Evolutionary conservation across 805 yeast genomes (phyloP).

Genomic region (Kodamaea neixiangensis): DNA sequence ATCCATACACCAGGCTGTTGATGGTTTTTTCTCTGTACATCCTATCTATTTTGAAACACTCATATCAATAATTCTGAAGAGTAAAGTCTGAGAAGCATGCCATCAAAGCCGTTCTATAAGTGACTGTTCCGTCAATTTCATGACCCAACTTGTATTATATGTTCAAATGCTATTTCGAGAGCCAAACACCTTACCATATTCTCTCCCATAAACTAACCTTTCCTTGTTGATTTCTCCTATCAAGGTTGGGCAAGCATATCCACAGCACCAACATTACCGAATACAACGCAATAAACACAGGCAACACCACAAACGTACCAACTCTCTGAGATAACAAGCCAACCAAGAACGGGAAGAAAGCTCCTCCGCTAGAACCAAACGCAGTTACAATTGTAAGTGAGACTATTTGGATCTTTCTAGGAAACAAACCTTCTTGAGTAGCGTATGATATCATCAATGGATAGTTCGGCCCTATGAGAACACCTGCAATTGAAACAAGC

Average conservation of each 20-base stretch:
- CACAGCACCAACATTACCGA: constrained; percentile 19
- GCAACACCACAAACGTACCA: constrained; percentile 26
- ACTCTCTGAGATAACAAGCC: constrained; percentile 24
- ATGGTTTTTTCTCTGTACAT: too few species aligned
- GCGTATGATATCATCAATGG: constrained; percentile 25
- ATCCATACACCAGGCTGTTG: too few species aligned
- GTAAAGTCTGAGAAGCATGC: too few species aligned
- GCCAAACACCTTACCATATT: constrained; percentile 19
- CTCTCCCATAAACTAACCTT: constrained; percentile 19
- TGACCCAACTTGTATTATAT: too few species aligned
- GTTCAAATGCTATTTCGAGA: too few species aligned
- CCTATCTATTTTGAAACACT: too few species aligned
- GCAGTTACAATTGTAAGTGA: constrained; percentile 26
- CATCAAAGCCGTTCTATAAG: too few species aligned
- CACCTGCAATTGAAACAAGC: constrained; percentile 52
- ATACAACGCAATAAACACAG: constrained; percentile 21
- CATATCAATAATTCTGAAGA: too few species aligned
- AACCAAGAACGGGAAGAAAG: constrained; percentile 23
- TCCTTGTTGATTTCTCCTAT: constrained; percentile 13
- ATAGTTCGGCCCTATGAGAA: constrained; percentile 42
- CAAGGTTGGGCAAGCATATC: constrained; percentile 24
- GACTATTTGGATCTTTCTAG: constrained; percentile 25
- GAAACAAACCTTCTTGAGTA: constrained; percentile 19
- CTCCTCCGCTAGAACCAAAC: constrained; percentile 28
- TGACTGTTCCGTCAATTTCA: too few species aligned